Evolutionary conservation across 768 basidiomycete genomes (phyloP).

Genomic region (Tricholoma saponaceum): DNA sequence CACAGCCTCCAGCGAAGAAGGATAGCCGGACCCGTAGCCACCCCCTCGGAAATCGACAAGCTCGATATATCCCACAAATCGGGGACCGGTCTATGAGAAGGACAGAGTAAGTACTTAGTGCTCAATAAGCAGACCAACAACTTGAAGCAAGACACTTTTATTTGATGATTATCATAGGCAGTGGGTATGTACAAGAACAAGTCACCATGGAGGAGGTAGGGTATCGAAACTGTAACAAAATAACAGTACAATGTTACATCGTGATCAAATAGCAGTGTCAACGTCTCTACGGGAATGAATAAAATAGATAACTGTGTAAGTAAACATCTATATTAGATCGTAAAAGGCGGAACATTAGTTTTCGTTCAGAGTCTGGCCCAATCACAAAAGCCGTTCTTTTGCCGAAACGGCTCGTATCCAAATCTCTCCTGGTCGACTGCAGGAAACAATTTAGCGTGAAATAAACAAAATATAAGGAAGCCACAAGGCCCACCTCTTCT

Average conservation of each 20-base stretch:
- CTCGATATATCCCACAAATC: no score
- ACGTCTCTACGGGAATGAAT: not conserved
- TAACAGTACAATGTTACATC: not conserved
- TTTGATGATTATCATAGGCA: no score
- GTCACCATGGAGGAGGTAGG: no score
- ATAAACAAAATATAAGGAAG: constrained; percentile 7
- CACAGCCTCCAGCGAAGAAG: not conserved
- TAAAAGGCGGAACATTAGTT: not conserved
- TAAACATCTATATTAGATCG: not conserved
- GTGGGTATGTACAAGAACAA: no score
- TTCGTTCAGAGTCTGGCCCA: not conserved
- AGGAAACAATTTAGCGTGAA: constrained; percentile 4
- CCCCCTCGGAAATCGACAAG: no score
- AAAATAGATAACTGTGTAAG: not conserved
- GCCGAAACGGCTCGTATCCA: constrained; percentile 65
- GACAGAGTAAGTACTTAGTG: no score
- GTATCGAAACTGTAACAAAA: no score
- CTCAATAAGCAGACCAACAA: no score
- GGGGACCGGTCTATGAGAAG: no score
- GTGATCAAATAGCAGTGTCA: not conserved
- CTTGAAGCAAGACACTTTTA: no score
- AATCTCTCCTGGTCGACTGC: constrained; percentile 69
- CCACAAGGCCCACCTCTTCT: constrained; percentile 56
- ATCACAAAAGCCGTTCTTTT: constrained; percentile 55
- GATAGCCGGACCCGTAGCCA: no score